phyloP scores from a whole-genome alignment of 208 protist species.

The Crithidia expoeki region DNA sequence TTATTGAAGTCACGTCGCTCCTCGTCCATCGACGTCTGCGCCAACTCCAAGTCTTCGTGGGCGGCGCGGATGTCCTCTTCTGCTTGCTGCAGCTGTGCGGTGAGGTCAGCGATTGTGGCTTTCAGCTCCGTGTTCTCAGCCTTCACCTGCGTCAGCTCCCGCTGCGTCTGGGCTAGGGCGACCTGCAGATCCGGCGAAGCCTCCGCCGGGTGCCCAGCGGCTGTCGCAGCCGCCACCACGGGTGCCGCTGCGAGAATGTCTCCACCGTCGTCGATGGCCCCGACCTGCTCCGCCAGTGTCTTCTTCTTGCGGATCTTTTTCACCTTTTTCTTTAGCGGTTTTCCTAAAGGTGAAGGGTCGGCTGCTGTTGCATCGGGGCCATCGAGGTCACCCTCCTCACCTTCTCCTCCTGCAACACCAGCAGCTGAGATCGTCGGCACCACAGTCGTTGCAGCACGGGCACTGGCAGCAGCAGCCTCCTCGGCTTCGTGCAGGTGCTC shows the following conservation, averaged over 20 bases:
- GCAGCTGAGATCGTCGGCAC: not conserved
- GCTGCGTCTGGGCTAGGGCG: constrained; percentile 13
- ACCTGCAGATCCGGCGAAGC: constrained; percentile 15
- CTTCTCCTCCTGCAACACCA: not conserved
- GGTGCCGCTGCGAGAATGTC: constrained; percentile 27
- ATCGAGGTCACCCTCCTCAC: constrained; percentile 7
- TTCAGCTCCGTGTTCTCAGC: constrained; percentile 65
- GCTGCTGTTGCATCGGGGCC: constrained; percentile 2
- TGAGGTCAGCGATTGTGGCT: constrained; percentile 50
- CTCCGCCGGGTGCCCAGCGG: not conserved
- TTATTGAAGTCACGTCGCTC: constrained; percentile 42
- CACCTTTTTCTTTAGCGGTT: constrained; percentile 43
- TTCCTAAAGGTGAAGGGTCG: constrained; percentile 8
- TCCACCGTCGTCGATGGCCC: constrained; percentile 31
- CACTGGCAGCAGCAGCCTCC: constrained; percentile 11
- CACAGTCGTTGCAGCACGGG: not conserved
- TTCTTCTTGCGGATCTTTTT: constrained; percentile 64
- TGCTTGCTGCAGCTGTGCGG: constrained; percentile 40
- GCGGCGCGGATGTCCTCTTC: constrained; percentile 48
- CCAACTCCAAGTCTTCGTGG: constrained; percentile 32
- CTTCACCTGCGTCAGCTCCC: constrained; percentile 47
- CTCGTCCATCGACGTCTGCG: constrained; percentile 31
- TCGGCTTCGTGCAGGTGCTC: constrained; percentile 40
- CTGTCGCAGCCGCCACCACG: constrained; percentile 4
- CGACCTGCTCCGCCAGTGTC: constrained; percentile 51